Base-by-base conservation (phyloP, 805 yeast genomes). In the Schwanniomyces vanrijiae region DNA sequence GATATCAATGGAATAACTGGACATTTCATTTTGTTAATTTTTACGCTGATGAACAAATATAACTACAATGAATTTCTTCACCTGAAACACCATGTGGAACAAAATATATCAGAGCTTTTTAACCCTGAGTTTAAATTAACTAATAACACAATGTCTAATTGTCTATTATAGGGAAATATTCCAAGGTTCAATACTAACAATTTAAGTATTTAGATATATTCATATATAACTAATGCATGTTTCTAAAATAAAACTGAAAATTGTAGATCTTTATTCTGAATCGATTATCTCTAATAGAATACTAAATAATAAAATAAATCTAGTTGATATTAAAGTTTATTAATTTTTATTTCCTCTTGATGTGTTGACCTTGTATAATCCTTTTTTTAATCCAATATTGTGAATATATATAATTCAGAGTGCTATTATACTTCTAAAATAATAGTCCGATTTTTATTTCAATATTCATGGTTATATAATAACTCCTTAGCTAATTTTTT, bases 21-120 rank as follows among this genome's bases (percentile, higher is more conserved):
- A 8, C 39, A 20, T 37, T 37, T 5, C 11, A 37, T 13, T 14
- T 37, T 20, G 25, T 37, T 37, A 25, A 11, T 20, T 37, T 37
- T 38, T 20, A 22, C 41, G 20, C 41, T 66, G 73, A 69, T 68
- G 73, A 68, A 66, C 55, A 50, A 51, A 53, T 55, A 58, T 52
- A 54, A 61, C 60, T 52, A 63, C 66, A 62, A 68, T 42, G 86
- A 81, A 82, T 82, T 82, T 82, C 86, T 82, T 82, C 86, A 81
- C 78, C 86, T 81, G 84, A 81, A 78, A 55, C 61, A 60, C 70
- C 75, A 65, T 77, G 80, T 77, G 71, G 85, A 78, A 76, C 75
- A 77, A 64, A 60, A 56, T 73, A 69, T 71, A 59, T 61, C 84
- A 77, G 82, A 77, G 86, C 86, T 82, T 82, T 82, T 82, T 82